Percentiles rank a stretch among this genome's conserved stretches.
Evolutionary conservation across 177 flowering plant genomes (phyloP).

Genomic region (Vitis hybrid): DNA sequence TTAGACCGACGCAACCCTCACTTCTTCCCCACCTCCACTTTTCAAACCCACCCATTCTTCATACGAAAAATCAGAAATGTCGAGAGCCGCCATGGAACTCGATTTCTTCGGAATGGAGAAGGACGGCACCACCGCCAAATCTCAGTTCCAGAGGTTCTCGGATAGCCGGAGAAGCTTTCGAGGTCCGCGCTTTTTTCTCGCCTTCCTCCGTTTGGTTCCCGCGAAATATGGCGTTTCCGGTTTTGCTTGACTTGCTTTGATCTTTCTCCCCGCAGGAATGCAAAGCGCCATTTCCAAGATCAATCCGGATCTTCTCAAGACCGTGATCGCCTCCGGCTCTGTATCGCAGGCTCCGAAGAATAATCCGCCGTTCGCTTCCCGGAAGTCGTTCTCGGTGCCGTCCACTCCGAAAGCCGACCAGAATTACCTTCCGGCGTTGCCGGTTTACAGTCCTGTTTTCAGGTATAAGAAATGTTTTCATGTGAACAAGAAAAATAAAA

Average conservation of each 20-base stretch:
- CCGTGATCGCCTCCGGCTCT: slow-evolving; percentile 40
- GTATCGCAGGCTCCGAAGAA: neutral
- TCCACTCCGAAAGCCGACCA: slow-evolving; percentile 25
- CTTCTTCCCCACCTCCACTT: too few species aligned
- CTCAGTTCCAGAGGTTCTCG: slow-evolving; percentile 32
- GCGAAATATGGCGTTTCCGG: too few species aligned
- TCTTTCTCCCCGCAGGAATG: slow-evolving; percentile 31
- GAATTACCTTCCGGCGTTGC: slow-evolving; percentile 12
- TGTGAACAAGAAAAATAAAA: too few species aligned
- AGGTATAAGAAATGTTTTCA: slow-evolving; percentile 22
- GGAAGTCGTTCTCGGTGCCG: slow-evolving; percentile 21
- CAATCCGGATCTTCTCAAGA: slow-evolving; percentile 54
- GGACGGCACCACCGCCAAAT: slow-evolving; percentile 15
- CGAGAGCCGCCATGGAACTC: slow-evolving; percentile 49
- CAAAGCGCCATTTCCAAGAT: slow-evolving; percentile 63
- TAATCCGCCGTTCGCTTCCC: neutral
- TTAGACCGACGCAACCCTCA: too few species aligned
- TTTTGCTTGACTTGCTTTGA: too few species aligned
- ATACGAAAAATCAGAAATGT: slow-evolving; percentile 21
- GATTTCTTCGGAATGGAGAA: slow-evolving; percentile 61
- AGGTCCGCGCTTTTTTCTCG: slow-evolving; percentile 25
- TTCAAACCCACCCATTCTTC: too few species aligned
- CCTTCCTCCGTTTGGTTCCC: too few species aligned
- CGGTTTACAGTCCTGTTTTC: slow-evolving; percentile 19
- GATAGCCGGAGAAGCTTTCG: slow-evolving; percentile 45